These are phyloP conservation scores for Phyllosticta citriasiana DNA, from an alignment of 2,329 filamentous ascomycete genomes.

Conservation along the genomic window DNA sequence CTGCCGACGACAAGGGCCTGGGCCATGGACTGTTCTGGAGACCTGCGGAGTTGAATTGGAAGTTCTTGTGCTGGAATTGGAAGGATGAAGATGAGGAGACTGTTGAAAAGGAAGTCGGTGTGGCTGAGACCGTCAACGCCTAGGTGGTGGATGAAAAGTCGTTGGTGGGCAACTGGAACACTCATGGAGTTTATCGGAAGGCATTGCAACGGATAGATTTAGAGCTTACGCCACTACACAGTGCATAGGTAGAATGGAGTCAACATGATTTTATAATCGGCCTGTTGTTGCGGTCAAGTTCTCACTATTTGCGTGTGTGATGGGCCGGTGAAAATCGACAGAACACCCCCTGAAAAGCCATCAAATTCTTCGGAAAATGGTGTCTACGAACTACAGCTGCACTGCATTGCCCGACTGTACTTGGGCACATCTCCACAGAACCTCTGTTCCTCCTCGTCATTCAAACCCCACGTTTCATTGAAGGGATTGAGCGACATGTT, in stretches of 20 bases:
- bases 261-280: background rate
- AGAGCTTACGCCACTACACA: background rate
- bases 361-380: too few relatives aligned
- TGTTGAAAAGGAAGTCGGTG: background rate
- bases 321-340: background rate
- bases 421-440: constrained; percentile 81
- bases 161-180: background rate
- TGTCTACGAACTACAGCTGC: constrained; percentile 77
- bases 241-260: background rate
- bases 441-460: constrained; percentile 65
- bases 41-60: constrained; percentile 72
- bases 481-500: constrained; percentile 79
- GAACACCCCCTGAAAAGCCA: background rate
- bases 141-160: background rate
- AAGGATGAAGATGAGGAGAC: background rate
- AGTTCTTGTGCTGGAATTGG: constrained; percentile 68
- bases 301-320: background rate
- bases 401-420: constrained; percentile 73
- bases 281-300: background rate
- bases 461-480: constrained; percentile 60
- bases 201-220: background rate
- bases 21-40: constrained; percentile 55
- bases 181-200: background rate
- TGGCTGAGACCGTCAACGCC: constrained; percentile 2
- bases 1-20: constrained; percentile 48